A percentile compares a stretch with the other conserved stretches of the same genome.
These are phyloP conservation scores for Phialophora expanda DNA, from an alignment of 2,329 filamentous ascomycete species.

Conservation along the genomic window DNA sequence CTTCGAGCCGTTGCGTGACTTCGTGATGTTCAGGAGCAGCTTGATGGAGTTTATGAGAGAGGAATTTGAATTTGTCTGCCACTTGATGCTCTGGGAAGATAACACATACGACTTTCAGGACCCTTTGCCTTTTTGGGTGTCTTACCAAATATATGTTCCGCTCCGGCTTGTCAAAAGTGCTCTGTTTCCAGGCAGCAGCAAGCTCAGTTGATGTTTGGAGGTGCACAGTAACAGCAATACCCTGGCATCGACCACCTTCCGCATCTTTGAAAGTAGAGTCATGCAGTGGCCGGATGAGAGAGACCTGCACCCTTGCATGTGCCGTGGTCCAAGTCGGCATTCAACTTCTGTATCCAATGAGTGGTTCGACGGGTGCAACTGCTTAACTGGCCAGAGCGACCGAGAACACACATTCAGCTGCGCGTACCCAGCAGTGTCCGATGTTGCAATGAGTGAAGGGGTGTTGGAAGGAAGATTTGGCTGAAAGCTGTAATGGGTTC, in stretches of 20 bases:
- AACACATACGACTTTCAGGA: slow-evolving; percentile 57
- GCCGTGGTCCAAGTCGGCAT: background rate
- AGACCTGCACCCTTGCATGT: background rate
- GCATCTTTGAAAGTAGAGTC: background rate
- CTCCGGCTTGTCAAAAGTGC: slow-evolving; percentile 14
- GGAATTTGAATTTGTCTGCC: slow-evolving; percentile 46
- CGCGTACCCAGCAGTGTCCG: background rate
- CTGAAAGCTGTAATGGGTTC: background rate
- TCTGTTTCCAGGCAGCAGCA: background rate
- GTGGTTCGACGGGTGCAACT: background rate
- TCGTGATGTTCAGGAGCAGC: slow-evolving; percentile 41
- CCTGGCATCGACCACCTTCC: background rate
- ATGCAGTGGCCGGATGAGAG: background rate
- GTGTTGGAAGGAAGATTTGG: background rate
- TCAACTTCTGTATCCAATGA: background rate
- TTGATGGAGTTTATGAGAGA: slow-evolving; percentile 30
- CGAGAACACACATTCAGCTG: background rate
- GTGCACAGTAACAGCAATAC: background rate
- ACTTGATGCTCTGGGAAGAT: slow-evolving; percentile 56
- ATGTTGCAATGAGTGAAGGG: background rate
- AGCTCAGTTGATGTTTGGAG: background rate
- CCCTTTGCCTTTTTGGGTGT: slow-evolving; percentile 49
- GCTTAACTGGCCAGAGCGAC: background rate
- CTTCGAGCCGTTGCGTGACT: slow-evolving; percentile 53
- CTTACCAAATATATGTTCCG: slow-evolving; percentile 33